phyloP scores from a whole-genome alignment of 1,284 basidiomycete genomes.

The Sanghuangporus weigelae region DNA sequence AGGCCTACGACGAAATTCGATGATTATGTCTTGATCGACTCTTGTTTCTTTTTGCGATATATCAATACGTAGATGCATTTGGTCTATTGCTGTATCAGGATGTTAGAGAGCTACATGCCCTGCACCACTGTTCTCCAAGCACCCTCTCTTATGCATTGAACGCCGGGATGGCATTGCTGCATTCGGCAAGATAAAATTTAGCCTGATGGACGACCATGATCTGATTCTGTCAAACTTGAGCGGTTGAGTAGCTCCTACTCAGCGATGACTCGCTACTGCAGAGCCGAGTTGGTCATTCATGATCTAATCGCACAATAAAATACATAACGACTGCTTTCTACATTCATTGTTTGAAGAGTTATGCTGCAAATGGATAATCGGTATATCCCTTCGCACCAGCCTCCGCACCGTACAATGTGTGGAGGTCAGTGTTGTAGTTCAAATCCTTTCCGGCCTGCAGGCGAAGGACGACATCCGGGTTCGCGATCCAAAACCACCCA shows the following conservation, averaged over 20 bases:
- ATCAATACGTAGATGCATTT: too few relatives aligned
- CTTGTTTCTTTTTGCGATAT: neutral
- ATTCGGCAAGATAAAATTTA: too few relatives aligned
- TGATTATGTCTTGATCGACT: neutral
- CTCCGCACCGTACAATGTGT: slow-evolving; percentile 15
- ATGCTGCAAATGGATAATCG: slow-evolving; percentile 22
- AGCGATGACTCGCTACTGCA: neutral
- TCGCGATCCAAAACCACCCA: slow-evolving; percentile 24
- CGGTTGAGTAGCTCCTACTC: neutral
- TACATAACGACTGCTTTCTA: neutral
- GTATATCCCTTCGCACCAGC: slow-evolving; percentile 21
- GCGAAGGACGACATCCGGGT: slow-evolving; percentile 25
- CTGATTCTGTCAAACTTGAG: too few relatives aligned
- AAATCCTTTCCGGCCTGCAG: slow-evolving; percentile 21
- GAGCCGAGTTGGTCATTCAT: too few relatives aligned
- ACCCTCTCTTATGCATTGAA: too few relatives aligned
- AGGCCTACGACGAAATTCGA: neutral
- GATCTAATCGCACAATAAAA: too few relatives aligned
- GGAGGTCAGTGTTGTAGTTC: slow-evolving; percentile 17
- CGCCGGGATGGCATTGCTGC: too few relatives aligned
- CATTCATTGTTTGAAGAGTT: neutral
- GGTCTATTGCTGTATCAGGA: too few relatives aligned
- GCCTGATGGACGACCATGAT: too few relatives aligned
- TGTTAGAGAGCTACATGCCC: too few relatives aligned
- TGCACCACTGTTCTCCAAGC: too few relatives aligned